Evolutionary conservation across 2,329 filamentous ascomycete species (phyloP).

Genomic region (Pseudocercospora fuligena): DNA sequence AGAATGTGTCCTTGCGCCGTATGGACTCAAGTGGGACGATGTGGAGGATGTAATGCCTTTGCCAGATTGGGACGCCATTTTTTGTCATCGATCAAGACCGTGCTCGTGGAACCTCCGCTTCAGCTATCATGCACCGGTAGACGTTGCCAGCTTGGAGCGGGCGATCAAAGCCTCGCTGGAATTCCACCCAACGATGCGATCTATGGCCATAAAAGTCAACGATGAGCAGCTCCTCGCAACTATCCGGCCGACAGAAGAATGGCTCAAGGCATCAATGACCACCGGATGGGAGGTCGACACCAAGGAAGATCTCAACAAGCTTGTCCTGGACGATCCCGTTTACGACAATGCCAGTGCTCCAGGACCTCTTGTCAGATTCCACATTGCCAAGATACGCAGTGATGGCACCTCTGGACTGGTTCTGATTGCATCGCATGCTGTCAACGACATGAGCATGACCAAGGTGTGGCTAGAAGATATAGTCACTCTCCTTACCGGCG

Average conservation of each 20-base stretch:
- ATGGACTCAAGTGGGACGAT: constrained; percentile 39
- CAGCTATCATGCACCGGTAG: constrained; percentile 35
- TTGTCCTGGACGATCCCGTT: constrained; percentile 36
- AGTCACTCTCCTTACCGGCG: constrained; percentile 34
- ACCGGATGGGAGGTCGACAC: constrained; percentile 38
- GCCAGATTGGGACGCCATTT: constrained; percentile 42
- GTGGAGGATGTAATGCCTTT: constrained; percentile 43
- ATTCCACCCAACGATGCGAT: constrained; percentile 38
- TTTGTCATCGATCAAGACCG: constrained; percentile 37
- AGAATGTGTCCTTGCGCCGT: constrained; percentile 28
- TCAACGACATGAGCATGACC: constrained; percentile 42
- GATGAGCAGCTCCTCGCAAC: constrained; percentile 38
- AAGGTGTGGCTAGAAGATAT: constrained; percentile 42
- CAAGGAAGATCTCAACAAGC: constrained; percentile 36
- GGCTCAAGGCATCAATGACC: constrained; percentile 37
- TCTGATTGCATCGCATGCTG: constrained; percentile 38
- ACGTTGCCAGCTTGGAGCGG: constrained; percentile 28
- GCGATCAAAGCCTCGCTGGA: constrained; percentile 38
- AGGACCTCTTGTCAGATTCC: constrained; percentile 38
- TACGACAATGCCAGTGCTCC: constrained; percentile 38
- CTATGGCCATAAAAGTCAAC: constrained; percentile 35
- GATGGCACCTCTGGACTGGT: constrained; percentile 38
- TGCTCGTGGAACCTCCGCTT: constrained; percentile 41
- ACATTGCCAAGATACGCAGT: constrained; percentile 35
- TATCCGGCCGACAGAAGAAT: constrained; percentile 34